phyloP scores from a whole-genome alignment of 345 rosid genomes.

The Kernera saxatilis region DNA sequence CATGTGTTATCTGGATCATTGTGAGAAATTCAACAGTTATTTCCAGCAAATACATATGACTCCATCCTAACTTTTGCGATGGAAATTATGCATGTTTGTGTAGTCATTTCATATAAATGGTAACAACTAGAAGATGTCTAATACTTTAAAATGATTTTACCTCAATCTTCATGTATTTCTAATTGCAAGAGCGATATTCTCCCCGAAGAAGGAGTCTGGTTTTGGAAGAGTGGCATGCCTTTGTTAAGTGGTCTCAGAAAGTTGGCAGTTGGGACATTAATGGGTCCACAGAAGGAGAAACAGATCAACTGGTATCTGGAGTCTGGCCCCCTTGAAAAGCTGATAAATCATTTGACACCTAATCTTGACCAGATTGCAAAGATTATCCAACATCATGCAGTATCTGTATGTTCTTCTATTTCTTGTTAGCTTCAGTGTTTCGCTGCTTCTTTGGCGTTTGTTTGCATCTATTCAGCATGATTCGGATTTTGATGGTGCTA shows the following conservation, averaged over 20 bases:
- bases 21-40: background rate
- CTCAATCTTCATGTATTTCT: slow-evolving; percentile 37
- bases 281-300: slow-evolving; percentile 81
- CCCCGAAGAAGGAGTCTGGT: slow-evolving; percentile 92
- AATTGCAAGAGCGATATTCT: slow-evolving; percentile 68
- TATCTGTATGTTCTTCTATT: slow-evolving; percentile 64
- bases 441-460: slow-evolving; percentile 17
- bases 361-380: slow-evolving; percentile 82
- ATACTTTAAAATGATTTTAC: slow-evolving; percentile 6
- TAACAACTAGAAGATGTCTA: background rate
- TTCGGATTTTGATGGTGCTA: slow-evolving; percentile 8
- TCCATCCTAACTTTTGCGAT: background rate
- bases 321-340: slow-evolving; percentile 60
- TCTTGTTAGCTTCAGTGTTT: slow-evolving; percentile 19
- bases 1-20: background rate
- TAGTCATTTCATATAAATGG: background rate
- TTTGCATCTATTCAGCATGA: slow-evolving; percentile 18
- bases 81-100: background rate
- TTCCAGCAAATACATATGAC: background rate
- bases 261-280: slow-evolving; percentile 73
- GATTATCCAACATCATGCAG: slow-evolving; percentile 82
- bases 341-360: slow-evolving; percentile 69
- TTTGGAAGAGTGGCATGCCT: slow-evolving; percentile 93
- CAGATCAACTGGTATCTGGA: slow-evolving; percentile 89
- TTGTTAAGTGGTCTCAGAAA: slow-evolving; percentile 81